Conservation (phyloP, 345 rosid species). For the Zanthoxylum bungeanum region DNA sequence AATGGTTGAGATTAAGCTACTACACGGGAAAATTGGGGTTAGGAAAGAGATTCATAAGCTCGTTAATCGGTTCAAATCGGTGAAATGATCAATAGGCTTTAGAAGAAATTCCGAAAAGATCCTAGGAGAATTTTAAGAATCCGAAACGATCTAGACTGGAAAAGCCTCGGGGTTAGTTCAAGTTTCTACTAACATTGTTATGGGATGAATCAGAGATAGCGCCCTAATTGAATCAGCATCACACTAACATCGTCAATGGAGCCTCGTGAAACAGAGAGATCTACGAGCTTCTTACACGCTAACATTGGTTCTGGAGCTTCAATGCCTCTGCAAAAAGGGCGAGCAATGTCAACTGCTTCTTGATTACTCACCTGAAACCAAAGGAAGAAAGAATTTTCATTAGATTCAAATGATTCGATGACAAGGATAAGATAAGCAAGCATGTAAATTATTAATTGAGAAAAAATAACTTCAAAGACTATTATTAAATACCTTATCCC, state of each 20-base stretch:
- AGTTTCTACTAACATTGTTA: background rate
- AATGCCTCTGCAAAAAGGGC: constrained; percentile 40
- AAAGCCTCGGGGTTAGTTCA: constrained; percentile 7
- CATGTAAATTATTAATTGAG: background rate
- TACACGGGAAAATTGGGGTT: too few relatives aligned
- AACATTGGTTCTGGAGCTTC: constrained; percentile 38
- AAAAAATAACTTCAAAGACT: background rate
- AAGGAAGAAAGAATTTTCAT: background rate
- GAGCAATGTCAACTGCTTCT: constrained; percentile 80
- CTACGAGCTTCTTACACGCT: constrained; percentile 79
- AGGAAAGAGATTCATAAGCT: too few relatives aligned
- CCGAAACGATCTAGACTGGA: too few relatives aligned
- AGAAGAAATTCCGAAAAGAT: too few relatives aligned
- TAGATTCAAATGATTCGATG: background rate
- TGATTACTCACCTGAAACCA: constrained; percentile 71
- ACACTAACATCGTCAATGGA: constrained; percentile 72
- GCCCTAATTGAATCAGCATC: constrained; percentile 58
- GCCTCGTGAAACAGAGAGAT: constrained; percentile 65
- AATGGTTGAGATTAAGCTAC: background rate
- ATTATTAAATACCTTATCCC: constrained; percentile 96
- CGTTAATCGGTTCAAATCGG: too few relatives aligned
- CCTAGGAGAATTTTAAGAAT: too few relatives aligned
- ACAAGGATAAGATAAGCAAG: background rate
- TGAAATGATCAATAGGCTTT: too few relatives aligned
- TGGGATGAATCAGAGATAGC: constrained; percentile 22